phyloP scores from a whole-genome alignment of 441 rosid genomes.

The Arabidopsis lyrata region DNA sequence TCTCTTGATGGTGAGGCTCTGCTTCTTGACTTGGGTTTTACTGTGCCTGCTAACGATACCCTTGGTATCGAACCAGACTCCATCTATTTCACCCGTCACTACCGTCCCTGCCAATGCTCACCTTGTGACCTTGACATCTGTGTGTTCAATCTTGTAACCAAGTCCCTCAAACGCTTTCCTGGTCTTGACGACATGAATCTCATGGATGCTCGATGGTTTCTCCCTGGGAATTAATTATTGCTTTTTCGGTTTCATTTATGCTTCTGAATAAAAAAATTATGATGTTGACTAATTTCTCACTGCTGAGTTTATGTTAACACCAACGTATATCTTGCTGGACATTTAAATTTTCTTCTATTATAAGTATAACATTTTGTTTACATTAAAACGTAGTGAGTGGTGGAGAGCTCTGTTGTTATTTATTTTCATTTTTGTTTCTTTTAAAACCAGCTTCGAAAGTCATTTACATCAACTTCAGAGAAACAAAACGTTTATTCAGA shows the following conservation, averaged over 20 bases:
- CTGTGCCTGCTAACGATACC: background rate
- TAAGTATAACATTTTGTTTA: no score
- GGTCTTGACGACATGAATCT: background rate
- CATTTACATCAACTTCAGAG: no score
- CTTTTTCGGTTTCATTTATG: background rate
- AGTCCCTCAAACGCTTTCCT: background rate
- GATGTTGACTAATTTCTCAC: background rate
- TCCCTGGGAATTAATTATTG: background rate
- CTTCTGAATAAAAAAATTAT: background rate
- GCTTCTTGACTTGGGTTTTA: background rate
- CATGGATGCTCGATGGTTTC: constrained; percentile 3
- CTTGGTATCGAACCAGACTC: background rate
- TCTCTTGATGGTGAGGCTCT: constrained; percentile 9
- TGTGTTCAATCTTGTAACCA: background rate
- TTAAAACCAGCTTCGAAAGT: no score
- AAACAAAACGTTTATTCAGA: no score
- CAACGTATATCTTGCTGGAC: no score
- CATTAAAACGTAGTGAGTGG: no score
- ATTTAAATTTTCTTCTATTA: no score
- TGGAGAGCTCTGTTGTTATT: no score
- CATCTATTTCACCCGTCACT: background rate
- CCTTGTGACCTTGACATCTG: constrained; percentile 1
- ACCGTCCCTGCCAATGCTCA: background rate
- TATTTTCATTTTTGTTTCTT: no score
- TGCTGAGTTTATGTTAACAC: no score